Evolutionary conservation across 1,139 yeast genomes (phyloP).

Genomic region (Geotrichum siamense): DNA sequence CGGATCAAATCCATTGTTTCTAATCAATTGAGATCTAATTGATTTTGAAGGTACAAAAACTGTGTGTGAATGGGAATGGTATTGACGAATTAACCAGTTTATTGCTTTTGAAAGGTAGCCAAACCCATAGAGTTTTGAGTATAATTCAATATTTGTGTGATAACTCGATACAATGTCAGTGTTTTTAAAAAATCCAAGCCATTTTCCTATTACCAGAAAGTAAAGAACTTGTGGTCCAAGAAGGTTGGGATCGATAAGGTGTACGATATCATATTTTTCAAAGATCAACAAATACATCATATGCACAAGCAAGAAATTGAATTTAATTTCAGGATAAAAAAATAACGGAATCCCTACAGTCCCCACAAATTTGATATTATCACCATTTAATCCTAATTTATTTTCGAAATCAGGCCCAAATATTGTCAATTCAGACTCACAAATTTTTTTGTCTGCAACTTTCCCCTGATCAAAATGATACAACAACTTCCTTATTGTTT

Average conservation of each 20-base stretch:
- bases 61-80: conserved; percentile 19
- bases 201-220: conserved; percentile 1
- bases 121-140: conserved; percentile 22
- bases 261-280: conserved; percentile 22
- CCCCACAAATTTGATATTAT: conserved; percentile 19
- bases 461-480: conserved; percentile 15
- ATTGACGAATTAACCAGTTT: conserved; percentile 21
- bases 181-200: conserved; percentile 19
- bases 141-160: conserved; percentile 23
- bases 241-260: conserved; percentile 22
- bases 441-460: not conserved
- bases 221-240: conserved; percentile 22
- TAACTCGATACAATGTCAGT: conserved; percentile 22
- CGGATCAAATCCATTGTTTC: conserved; percentile 18
- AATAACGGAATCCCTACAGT: conserved; percentile 21
- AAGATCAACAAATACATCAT: conserved; percentile 15
- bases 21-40: conserved; percentile 19
- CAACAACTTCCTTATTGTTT: conserved; percentile 20
- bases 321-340: conserved; percentile 23
- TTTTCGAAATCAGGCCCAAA: conserved; percentile 19
- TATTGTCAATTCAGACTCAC: conserved; percentile 15
- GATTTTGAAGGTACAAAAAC: conserved; percentile 21
- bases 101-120: conserved; percentile 21
- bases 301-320: conserved; percentile 19
- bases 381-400: conserved; percentile 15